Evolutionary conservation across 192 early-diverging fungal genomes (phyloP), one percentile per base, ranked within the genome.

Genomic region (Umbelopsis sp.): DNA sequence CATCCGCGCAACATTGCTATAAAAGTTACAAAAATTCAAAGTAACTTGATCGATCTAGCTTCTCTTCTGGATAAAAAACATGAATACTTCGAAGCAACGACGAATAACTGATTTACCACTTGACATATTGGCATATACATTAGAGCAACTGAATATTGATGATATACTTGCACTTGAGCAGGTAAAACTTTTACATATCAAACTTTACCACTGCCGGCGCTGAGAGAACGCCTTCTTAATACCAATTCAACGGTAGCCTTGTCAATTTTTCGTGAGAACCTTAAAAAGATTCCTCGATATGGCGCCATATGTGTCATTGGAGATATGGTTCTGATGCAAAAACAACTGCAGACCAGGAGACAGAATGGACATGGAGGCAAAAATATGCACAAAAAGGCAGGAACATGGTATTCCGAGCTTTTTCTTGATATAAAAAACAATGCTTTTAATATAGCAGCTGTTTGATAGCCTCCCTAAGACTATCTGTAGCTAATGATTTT

Each of bases 401-500:
- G 24, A 34, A 62, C 34, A 62, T 34, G 20, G 10, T 29, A 31
- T 31, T 2, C n/a, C n/a, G 26, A n/a, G n/a, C n/a, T 34, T 11
- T 17, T 11, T 17, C 12, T 14, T n/a, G n/a, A 36, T 11, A 41
- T 11, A 41, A 3, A 31, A 12, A 16, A 2, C 2, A 34, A 14
- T 10, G 29, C 2, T 26, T 32, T n/a, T 26, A 29, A 34, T 12
- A 62, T 34, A 36, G 2, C 56, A 34, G n/a, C 22, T 11, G 2
- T 14, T 32, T 20, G 7, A 54, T 62, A 62, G 56, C 56, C 29
- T 29, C 56, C 16, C 14, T 62, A 20, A 62, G 34, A 34, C n/a
- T 62, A 34, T 62, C 56, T 62, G 56, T 62, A 16, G 56, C 56
- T 11, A 62, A 62, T 62, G 56, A 62, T 32, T 62, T 62, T 34